Conservation (phyloP, 2,329 filamentous ascomycete species). For the Fusarium neocosmosporiellum region DNA sequence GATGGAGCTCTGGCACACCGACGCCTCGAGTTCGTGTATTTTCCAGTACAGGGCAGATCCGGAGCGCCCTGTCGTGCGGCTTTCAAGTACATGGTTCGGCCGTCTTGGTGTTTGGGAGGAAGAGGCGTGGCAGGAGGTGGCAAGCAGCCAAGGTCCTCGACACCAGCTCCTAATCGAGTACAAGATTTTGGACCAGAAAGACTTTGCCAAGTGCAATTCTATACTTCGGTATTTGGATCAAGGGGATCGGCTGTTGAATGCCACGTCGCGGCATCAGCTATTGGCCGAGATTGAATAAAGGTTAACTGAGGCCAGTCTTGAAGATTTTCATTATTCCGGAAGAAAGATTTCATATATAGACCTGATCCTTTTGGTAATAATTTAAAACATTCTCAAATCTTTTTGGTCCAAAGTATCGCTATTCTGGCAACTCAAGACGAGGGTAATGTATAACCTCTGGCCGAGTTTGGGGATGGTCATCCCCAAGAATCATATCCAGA, state of each 20-base stretch:
- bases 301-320: neutral
- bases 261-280: neutral
- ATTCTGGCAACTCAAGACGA: neutral
- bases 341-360: neutral
- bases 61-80: neutral
- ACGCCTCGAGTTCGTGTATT: neutral
- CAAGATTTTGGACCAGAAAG: neutral
- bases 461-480: neutral
- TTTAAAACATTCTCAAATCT: neutral
- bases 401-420: neutral
- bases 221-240: neutral
- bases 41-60: neutral
- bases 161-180: neutral
- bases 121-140: neutral
- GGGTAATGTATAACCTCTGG: neutral
- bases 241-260: neutral
- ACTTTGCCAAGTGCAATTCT: neutral
- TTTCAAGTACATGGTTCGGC: neutral
- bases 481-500: neutral
- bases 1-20: neutral
- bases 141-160: neutral
- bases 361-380: neutral
- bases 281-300: neutral
- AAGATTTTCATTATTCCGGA: neutral
- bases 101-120: neutral